Evolutionary conservation across 1,284 basidiomycete genomes (phyloP).

Genomic region (Anthracocystis setariae): DNA sequence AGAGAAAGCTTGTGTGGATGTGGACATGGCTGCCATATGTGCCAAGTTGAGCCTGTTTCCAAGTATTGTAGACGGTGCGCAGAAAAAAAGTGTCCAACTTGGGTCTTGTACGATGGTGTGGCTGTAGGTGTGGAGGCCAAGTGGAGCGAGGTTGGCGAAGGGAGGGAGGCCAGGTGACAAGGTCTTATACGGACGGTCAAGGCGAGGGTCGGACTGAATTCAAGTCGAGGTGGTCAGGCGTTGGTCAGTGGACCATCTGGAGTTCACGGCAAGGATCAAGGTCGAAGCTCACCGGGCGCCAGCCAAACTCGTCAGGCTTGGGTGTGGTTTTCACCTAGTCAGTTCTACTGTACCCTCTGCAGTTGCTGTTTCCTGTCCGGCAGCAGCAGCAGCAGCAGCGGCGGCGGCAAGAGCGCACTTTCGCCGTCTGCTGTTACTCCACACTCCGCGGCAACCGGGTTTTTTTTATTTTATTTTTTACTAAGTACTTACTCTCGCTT

Average conservation of each 20-base stretch:
- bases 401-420: background rate
- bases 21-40: conserved; percentile 17
- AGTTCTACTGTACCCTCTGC: no score
- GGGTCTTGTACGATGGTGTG: no score
- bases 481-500: no score
- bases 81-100: no score
- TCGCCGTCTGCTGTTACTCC: background rate
- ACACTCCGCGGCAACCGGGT: background rate
- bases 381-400: no score
- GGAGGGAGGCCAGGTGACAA: background rate
- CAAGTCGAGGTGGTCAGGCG: conserved; percentile 3
- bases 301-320: conserved; percentile 2
- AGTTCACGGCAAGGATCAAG: conserved; percentile 28
- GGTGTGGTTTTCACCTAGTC: background rate
- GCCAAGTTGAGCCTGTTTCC: no score
- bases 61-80: no score
- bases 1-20: conserved; percentile 40
- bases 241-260: conserved; percentile 19
- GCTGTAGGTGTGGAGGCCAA: background rate
- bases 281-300: background rate
- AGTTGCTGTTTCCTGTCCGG: no score
- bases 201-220: background rate
- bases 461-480: no score
- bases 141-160: background rate
- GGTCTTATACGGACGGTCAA: background rate